These are phyloP conservation scores for Plasmodium vinckei DNA, from an alignment of 169 alveolate genomes.

Conservation along the genomic window DNA sequence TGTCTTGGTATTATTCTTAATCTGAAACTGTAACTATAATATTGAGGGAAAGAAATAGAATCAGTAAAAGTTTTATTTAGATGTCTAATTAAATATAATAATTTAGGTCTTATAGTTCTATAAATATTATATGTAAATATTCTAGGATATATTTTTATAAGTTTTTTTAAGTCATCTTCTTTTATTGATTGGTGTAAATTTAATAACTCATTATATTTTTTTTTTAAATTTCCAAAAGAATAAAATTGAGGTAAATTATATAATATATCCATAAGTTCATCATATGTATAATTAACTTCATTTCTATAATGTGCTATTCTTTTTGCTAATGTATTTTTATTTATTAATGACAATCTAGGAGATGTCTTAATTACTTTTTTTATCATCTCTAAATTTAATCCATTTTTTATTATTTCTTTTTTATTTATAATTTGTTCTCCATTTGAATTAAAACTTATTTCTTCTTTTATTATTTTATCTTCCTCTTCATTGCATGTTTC, in stretches of 20 bases:
- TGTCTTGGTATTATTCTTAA: constrained; percentile 86
- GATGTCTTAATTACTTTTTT: constrained; percentile 54
- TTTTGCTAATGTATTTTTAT: constrained; percentile 44
- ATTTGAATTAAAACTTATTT: constrained; percentile 34
- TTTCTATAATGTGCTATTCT: constrained; percentile 69
- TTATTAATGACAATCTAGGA: constrained; percentile 67
- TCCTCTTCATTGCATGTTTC: constrained; percentile 30
- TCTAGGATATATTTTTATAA: constrained; percentile 79
- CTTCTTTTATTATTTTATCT: constrained; percentile 34
- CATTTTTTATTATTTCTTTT: constrained; percentile 30
- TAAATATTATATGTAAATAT: constrained; percentile 79
- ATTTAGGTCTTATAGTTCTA: constrained; percentile 83
- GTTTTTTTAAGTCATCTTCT: constrained; percentile 74
- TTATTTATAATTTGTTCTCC: constrained; percentile 33
- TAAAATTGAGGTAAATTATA: constrained; percentile 67
- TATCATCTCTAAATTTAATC: constrained; percentile 68
- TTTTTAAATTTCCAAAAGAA: constrained; percentile 75
- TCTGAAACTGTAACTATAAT: constrained; percentile 80
- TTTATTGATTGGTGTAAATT: constrained; percentile 49
- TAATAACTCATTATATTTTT: constrained; percentile 67
- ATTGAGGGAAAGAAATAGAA: constrained; percentile 78
- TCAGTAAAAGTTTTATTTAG: constrained; percentile 78
- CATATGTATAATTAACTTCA: constrained; percentile 33
- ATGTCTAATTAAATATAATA: constrained; percentile 78
- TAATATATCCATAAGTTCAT: constrained; percentile 50